Evolutionary conservation across 176 grass and related monocot species (phyloP).

Genomic region (Aegilops bicornis): DNA sequence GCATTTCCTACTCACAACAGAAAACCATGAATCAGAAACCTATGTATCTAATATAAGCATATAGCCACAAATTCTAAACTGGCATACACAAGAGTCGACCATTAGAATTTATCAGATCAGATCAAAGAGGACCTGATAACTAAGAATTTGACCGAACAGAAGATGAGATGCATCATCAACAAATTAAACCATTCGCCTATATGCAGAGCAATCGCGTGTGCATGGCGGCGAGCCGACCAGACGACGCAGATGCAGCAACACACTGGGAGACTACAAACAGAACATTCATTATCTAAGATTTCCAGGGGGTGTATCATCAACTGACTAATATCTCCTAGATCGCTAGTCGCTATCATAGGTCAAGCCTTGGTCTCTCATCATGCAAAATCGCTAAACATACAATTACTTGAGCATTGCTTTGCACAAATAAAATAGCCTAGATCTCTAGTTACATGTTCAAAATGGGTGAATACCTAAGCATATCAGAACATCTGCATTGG

Average conservation of each 20-base stretch:
- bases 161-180: not conserved
- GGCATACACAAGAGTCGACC: not conserved
- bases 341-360: not conserved
- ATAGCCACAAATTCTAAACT: not conserved
- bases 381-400: constrained; percentile 14
- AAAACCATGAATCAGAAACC: not conserved
- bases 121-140: not conserved
- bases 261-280: not conserved
- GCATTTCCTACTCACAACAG: not conserved
- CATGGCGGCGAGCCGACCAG: not conserved
- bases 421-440: not conserved
- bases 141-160: not conserved
- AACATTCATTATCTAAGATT: not conserved
- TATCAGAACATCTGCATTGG: constrained; percentile 8
- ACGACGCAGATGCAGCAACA: not conserved
- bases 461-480: not conserved
- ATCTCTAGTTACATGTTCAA: not conserved
- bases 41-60: not conserved
- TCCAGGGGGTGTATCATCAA: not conserved
- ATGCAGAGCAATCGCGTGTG: not conserved
- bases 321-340: not conserved
- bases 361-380: not conserved
- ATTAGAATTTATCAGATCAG: not conserved
- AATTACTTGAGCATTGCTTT: not conserved
- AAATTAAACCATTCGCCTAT: not conserved